Base-by-base conservation (phyloP, 2,329 filamentous ascomycete genomes). In the Botrytis porri region DNA sequence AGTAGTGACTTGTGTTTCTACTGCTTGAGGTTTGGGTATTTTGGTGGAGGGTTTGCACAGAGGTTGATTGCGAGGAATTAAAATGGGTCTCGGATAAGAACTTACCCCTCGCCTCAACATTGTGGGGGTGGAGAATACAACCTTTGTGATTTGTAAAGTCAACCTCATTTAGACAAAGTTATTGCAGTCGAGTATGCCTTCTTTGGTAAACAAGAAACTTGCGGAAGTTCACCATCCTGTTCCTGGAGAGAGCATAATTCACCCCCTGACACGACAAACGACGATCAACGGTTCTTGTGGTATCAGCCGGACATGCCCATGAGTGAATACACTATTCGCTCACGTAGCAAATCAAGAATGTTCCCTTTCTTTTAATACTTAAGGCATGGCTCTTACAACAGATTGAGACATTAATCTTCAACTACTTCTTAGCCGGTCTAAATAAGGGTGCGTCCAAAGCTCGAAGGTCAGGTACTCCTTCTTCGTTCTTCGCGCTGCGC, bases 81-180 rank as follows among this genome's bases (percentile, higher is more conserved):
- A 70, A 48, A n/a, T 57, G 57, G 69, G 69, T 25, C 8, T 48
- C 57, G 69, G 69, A 39, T 70, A 70, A 70, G 62, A 25, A 64
- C 16, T 70, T 70, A 67, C 48, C 65, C 65, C 48, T 35, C 4
- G n/a, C 35, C 12, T 41, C 12, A 32, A 54, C 8, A 57, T 57
- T 20, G 25, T 41, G 25, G 64, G 25, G 45, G 32, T 54, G 35
- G 35, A 32, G 48, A 54, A n/a, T 41, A 16, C 6, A 67, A 32
- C 6, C 14, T 35, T 22, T 25, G 35, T 18, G 48, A n/a, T 20
- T n/a, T 67, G 8, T 3, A 12, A n/a, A 20, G 4, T 66, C 43
- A 66, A 65, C 29, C 29, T 51, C 63, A 35, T 48, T 45, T 6
- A 1, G 18, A 22, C 25, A 29, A 0, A 0, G 6, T 29, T 54